phyloP scores from a whole-genome alignment of 495 filamentous ascomycete genomes.

The Tuber indicum region DNA sequence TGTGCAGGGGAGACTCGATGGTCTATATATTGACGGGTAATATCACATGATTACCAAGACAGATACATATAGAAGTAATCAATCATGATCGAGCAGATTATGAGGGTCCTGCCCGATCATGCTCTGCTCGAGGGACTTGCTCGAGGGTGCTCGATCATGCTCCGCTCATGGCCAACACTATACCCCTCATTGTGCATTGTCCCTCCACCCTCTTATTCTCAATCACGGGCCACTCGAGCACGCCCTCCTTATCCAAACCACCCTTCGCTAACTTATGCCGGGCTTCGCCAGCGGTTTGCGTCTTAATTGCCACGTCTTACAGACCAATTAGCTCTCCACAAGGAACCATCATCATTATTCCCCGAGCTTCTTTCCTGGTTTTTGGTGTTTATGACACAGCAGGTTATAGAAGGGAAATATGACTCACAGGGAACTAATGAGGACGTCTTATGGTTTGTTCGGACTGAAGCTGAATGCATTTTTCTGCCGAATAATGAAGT shows the following conservation, averaged over 20 bases:
- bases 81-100: no score
- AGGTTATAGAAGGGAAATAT: slow-evolving; percentile 86
- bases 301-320: slow-evolving; percentile 79
- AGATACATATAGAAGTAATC: no score
- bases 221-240: slow-evolving; percentile 90
- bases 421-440: slow-evolving; percentile 73
- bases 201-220: slow-evolving; percentile 79
- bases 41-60: no score
- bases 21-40: no score
- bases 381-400: slow-evolving; percentile 74
- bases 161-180: no score
- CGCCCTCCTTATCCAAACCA: slow-evolving; percentile 87
- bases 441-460: slow-evolving; percentile 76
- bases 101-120: no score
- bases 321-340: slow-evolving; percentile 93
- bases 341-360: slow-evolving; percentile 92
- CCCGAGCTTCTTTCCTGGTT: slow-evolving; percentile 89
- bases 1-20: no score
- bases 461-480: slow-evolving; percentile 90
- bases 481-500: slow-evolving; percentile 94
- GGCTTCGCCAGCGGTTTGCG: slow-evolving; percentile 79
- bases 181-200: slow-evolving; percentile 81
- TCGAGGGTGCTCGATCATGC: no score
- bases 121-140: no score
- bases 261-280: slow-evolving; percentile 81